A percentile compares a stretch with the other conserved stretches of the same genome.
Evolutionary conservation across 257 asterid genomes (phyloP).

Genomic region (Lithospermum erythrorhizon): DNA sequence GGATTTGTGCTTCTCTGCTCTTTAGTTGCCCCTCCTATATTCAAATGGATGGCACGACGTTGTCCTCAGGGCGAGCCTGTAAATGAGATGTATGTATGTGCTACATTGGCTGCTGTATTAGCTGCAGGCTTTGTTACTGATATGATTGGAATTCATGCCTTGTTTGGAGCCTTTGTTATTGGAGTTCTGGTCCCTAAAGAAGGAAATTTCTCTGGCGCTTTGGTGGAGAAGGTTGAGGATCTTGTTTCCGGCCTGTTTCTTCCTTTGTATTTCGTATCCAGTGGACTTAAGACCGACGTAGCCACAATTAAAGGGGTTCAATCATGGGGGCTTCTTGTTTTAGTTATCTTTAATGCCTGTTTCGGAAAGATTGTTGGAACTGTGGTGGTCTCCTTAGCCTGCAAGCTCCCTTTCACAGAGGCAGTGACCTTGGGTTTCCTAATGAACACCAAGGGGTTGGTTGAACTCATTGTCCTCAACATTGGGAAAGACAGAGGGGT

Average conservation of each 20-base stretch:
- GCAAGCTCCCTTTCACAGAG: conserved; percentile 36
- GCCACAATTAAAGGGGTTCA: conserved; percentile 53
- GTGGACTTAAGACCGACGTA: conserved; percentile 54
- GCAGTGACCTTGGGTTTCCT: conserved; percentile 47
- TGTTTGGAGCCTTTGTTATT: conserved; percentile 56
- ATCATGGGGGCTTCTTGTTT: conserved; percentile 56
- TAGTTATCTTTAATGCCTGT: conserved; percentile 48
- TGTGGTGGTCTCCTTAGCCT: conserved; percentile 26
- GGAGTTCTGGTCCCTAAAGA: conserved; percentile 67
- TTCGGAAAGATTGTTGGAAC: conserved; percentile 55
- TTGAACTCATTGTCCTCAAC: conserved; percentile 55
- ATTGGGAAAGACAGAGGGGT: conserved; percentile 64
- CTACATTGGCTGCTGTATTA: conserved; percentile 43
- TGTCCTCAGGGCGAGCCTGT: conserved; percentile 61
- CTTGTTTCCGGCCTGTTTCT: conserved; percentile 54
- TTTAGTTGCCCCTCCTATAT: conserved; percentile 30
- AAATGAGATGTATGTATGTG: conserved; percentile 53
- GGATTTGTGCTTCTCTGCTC: conserved; percentile 33
- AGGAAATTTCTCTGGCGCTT: conserved; percentile 50
- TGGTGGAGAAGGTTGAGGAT: conserved; percentile 56
- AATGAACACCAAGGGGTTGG: conserved; percentile 70
- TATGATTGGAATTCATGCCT: conserved; percentile 55
- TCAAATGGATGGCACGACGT: conserved; percentile 41
- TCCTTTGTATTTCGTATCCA: conserved; percentile 55
- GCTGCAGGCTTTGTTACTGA: conserved; percentile 64